Conservation (phyloP, 129 eudicot genomes). For the Pittosporum tobira region DNA sequence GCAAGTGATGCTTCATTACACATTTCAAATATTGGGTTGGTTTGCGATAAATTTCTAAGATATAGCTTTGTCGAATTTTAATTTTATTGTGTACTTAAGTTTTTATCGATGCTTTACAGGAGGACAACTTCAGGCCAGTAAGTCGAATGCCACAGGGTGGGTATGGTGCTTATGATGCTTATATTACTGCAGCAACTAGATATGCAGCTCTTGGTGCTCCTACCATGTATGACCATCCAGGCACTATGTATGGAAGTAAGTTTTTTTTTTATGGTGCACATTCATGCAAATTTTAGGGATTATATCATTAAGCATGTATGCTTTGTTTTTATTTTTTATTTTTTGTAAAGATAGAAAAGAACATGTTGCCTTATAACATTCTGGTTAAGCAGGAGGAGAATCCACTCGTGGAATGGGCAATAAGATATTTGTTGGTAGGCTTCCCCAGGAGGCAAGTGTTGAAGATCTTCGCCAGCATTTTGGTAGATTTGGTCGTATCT, state of each 20-base stretch:
- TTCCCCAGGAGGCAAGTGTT: slow-evolving; percentile 87
- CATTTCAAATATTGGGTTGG: background rate
- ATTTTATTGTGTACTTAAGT: background rate
- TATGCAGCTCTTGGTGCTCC: slow-evolving; percentile 96
- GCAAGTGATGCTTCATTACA: background rate
- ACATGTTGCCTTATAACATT: too few species aligned
- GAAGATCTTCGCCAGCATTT: slow-evolving; percentile 93
- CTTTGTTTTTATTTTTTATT: too few species aligned
- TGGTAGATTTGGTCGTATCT: slow-evolving; percentile 84
- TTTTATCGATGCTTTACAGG: slow-evolving; percentile 29
- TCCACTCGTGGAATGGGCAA: slow-evolving; percentile 86
- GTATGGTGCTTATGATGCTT: slow-evolving; percentile 95
- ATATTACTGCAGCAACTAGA: slow-evolving; percentile 83
- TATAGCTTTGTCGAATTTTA: background rate
- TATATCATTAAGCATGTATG: background rate
- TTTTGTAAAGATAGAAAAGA: too few species aligned
- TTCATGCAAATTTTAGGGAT: background rate
- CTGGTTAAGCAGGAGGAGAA: slow-evolving; percentile 40
- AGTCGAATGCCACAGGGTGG: slow-evolving; percentile 65
- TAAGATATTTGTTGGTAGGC: slow-evolving; percentile 93
- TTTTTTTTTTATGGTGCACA: slow-evolving; percentile 12
- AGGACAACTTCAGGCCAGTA: slow-evolving; percentile 70
- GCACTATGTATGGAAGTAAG: slow-evolving; percentile 81
- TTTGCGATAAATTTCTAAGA: slow-evolving; percentile 1
- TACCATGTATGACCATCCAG: slow-evolving; percentile 76